Evolutionary conservation across 2,329 filamentous ascomycete genomes (phyloP), one percentile per base, ranked within the genome.

Genomic region (Diplodia mutila): DNA sequence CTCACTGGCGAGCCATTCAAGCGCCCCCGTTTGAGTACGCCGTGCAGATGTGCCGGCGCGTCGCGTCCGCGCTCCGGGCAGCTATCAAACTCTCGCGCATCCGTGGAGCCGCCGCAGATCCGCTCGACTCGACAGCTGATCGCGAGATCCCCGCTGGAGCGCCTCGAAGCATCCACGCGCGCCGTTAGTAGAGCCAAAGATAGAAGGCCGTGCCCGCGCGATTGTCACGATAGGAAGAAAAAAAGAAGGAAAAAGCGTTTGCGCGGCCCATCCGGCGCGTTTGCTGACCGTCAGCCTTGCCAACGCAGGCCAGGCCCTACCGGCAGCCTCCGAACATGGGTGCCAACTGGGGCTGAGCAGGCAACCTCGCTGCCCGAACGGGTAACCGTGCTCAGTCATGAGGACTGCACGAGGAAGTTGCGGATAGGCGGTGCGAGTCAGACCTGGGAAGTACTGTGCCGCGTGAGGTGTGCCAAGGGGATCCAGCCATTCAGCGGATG

Each of bases 91-190:
- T 63, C 59, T 37, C 16, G 59, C 59, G 25, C 59, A 63, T 63
- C 59, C 59, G 59, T 51, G 42, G 59, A 63, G 42, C 59, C 59
- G 57, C 57, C 55, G 59, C 42, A 59, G 54, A 59, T 59, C 54
- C 32, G n/a, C 12, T n/a, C 34, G 52, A 32, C 54, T 42, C 54
- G 39, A 29, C 59, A 61, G 59, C 42, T 51, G 59, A 63, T 61
- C 57, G 8, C 25, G 25, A 32, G 18, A 55, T 55, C 32, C 16
- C 53, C 53, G 39, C 18, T 8, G n/a, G 29, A 23, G 27, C 59
- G 27, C 42, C 42, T 46, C 25, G 42, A 42, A 34, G 59, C 42
- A 37, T 42, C 27, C 46, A 18, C 29, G 12, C 42, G 21, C 29
- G 21, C n/a, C 32, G 16, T 37, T 21, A 3, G 53, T 34, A 27